phyloP scores from a whole-genome alignment of 2,329 filamentous ascomycete species.

The Colletotrichum zoysiae region DNA sequence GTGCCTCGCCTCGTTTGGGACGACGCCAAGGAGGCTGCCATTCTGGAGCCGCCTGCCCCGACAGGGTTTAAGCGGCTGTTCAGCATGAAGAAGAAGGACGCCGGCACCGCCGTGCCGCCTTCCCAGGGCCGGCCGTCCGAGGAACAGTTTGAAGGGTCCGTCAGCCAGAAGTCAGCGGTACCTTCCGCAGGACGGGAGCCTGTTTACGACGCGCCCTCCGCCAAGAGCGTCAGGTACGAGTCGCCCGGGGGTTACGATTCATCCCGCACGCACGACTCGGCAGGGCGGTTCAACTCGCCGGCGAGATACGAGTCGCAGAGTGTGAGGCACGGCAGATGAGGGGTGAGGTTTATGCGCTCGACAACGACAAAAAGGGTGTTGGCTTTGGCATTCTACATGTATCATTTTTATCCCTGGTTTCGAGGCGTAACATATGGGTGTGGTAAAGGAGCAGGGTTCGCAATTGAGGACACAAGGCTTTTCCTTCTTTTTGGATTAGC shows the following conservation, averaged over 20 bases:
- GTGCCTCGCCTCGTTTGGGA: constrained; percentile 81
- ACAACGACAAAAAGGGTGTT: not conserved
- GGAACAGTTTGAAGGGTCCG: constrained; percentile 21
- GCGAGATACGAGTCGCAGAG: constrained; percentile 29
- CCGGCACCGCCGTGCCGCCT: constrained; percentile 9
- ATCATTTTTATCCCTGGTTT: constrained; percentile 18
- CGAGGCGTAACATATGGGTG: constrained; percentile 22
- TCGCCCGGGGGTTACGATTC: constrained; percentile 33
- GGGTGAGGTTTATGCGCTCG: not conserved
- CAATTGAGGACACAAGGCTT: constrained; percentile 10
- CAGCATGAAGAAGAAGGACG: constrained; percentile 55
- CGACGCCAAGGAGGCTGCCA: constrained; percentile 48
- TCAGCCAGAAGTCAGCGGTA: constrained; percentile 1
- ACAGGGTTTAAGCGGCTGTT: constrained; percentile 60
- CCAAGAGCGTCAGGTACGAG: constrained; percentile 28
- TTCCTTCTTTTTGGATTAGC: constrained; percentile 23
- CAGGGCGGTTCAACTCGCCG: constrained; percentile 31
- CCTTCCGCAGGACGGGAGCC: constrained; percentile 39
- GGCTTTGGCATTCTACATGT: not conserved
- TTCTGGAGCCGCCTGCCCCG: constrained; percentile 46
- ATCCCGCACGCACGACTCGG: constrained; percentile 23
- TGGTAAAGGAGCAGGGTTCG: constrained; percentile 29
- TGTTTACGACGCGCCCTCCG: constrained; percentile 26
- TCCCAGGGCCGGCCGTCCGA: constrained; percentile 24
- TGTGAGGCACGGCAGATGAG: constrained; percentile 22